phyloP scores from a whole-genome alignment of 1,284 basidiomycete species.

The Marasmius oreades region DNA sequence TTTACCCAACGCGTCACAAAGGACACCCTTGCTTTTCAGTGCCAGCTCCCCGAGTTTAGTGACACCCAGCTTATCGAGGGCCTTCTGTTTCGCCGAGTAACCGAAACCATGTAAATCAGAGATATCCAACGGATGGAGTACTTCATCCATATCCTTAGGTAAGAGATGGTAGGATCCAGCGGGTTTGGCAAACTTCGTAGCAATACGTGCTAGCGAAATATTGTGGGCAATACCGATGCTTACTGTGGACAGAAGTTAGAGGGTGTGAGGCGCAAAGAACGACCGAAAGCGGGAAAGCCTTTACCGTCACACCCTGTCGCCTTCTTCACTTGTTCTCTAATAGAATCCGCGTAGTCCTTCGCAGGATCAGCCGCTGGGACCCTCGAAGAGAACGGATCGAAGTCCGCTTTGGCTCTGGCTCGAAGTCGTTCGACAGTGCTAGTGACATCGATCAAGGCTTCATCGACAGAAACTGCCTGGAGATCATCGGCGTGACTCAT shows the following conservation, averaged over 20 bases:
- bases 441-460: slow-evolving; percentile 90
- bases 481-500: slow-evolving; percentile 89
- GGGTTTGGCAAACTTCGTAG: slow-evolving; percentile 90
- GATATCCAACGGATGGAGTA: slow-evolving; percentile 79
- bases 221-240: slow-evolving; percentile 92
- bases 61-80: slow-evolving; percentile 71
- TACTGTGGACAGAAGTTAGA: slow-evolving; percentile 40
- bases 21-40: slow-evolving; percentile 54
- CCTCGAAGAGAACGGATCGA: slow-evolving; percentile 11
- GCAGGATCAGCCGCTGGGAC: slow-evolving; percentile 48
- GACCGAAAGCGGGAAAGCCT: slow-evolving; percentile 11
- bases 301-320: slow-evolving; percentile 84
- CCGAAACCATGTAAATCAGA: slow-evolving; percentile 90
- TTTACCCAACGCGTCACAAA: slow-evolving; percentile 79
- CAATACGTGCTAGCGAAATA: slow-evolving; percentile 88
- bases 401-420: slow-evolving; percentile 23
- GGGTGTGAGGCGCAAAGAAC: neutral
- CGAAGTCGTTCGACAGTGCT: slow-evolving; percentile 51
- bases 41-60: slow-evolving; percentile 69
- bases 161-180: slow-evolving; percentile 78
- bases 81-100: slow-evolving; percentile 67
- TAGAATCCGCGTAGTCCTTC: slow-evolving; percentile 75
- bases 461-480: slow-evolving; percentile 95
- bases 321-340: slow-evolving; percentile 72
- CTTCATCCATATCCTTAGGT: slow-evolving; percentile 45